Evolutionary conservation across 805 yeast genomes (phyloP).

Genomic region (Lachancea dasiensis): DNA sequence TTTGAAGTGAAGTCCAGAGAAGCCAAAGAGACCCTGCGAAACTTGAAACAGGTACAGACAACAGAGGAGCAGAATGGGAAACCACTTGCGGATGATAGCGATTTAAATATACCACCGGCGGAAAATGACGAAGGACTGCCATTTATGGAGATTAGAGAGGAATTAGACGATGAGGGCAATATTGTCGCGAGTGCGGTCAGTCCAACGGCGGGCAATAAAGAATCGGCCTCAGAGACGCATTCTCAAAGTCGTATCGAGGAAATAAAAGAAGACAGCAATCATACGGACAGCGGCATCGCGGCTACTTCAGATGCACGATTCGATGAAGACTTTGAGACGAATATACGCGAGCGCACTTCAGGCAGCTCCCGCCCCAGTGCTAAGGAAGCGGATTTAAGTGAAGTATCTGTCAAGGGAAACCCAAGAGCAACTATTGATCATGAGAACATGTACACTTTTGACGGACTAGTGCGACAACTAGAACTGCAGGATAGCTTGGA

Average conservation of each 20-base stretch:
- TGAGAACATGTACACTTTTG: conserved; percentile 30
- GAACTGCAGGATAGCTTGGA: conserved; percentile 28
- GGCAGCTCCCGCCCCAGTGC: too few relatives aligned
- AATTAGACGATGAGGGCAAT: conserved; percentile 78
- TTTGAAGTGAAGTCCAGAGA: conserved; percentile 37
- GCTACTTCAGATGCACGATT: background rate
- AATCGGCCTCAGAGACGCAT: background rate
- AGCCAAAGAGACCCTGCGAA: conserved; percentile 33
- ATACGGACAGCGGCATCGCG: background rate
- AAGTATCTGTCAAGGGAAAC: conserved; percentile 9
- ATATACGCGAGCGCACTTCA: background rate
- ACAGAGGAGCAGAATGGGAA: conserved; percentile 5
- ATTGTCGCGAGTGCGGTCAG: conserved; percentile 33
- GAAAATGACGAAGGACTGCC: conserved; percentile 48
- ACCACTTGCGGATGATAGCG: background rate
- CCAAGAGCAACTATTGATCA: conserved; percentile 16
- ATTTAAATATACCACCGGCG: conserved; percentile 6
- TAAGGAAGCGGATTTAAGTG: conserved; percentile 12
- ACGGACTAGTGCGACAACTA: conserved; percentile 28
- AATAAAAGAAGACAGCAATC: background rate
- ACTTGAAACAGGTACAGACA: conserved; percentile 15
- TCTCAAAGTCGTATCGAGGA: conserved; percentile 2
- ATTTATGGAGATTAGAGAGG: conserved; percentile 78
- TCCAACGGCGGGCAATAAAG: conserved; percentile 2
- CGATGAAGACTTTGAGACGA: background rate